Base-by-base conservation (phyloP, 768 basidiomycete genomes). In the Suillus subaureus region DNA sequence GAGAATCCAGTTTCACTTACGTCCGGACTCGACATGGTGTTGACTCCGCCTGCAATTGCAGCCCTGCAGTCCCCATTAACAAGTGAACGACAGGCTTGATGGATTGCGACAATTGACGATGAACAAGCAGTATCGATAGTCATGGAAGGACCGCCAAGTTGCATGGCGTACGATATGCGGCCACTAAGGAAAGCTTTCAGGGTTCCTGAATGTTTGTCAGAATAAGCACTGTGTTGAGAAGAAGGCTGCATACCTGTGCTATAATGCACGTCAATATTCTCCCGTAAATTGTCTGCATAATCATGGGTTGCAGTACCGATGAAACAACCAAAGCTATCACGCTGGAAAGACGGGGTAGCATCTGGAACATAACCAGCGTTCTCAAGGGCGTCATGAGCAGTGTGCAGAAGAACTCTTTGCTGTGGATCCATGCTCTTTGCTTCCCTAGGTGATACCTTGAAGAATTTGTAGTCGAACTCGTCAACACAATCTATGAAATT, bases 91-190 rank as follows among this genome's bases (percentile, higher is more conserved):
- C 83, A 87, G 0, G 87, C 91, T 67, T 88, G 88, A 74, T 92
- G 84, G 33, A 92, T 78, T 11, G 90, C 89, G 16, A 89, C 84
- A 39, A 82, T 76, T 6, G 89, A 89, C 5, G 90, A 89, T 9
- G 90, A 92, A 72, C 91, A 92, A 0, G 90, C 89, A 0, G 91
- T 92, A 66, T 93, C 89, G 42, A 90, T 76, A 1, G 89, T 89
- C 21, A 90, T 78, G 0, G 91, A 91, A 1, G 91, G 90, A 0
- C 91, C 91, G 43, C 87, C 80, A 55, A 90, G 80, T 64, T 85
- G 80, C 81, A 91, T 86, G 4, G 84, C 86, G 68, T 90, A 87
- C 1, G 90, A 89, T 61, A 92, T 81, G 26, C 89, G 86, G 12
- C 91, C 91, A 64, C 88, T 89, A 55, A 91, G 75, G 73, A 91